Percentiles rank a stretch among this genome's conserved stretches.
Evolutionary conservation across 257 asterid genomes (phyloP).

Genomic region (Primulina tabacum): DNA sequence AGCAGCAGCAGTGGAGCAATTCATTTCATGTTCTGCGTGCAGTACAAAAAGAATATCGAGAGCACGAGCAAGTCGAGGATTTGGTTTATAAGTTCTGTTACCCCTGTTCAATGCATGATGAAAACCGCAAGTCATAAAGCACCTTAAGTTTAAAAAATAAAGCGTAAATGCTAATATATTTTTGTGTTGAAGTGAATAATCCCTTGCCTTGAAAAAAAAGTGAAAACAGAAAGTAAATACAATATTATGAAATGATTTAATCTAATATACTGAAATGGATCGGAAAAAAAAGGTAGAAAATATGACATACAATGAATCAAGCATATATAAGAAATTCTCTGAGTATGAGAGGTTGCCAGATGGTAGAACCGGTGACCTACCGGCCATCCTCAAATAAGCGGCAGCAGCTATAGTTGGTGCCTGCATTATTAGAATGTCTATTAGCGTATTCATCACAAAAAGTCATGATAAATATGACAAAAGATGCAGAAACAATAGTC

Average conservation of each 20-base stretch:
- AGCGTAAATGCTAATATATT: constrained; percentile 4
- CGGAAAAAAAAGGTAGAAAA: constrained; percentile 17
- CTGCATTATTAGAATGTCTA: constrained; percentile 38
- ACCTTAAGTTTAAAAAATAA: constrained; percentile 16
- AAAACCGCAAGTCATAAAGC: constrained; percentile 27
- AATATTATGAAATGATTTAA: constrained; percentile 9
- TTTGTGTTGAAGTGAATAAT: constrained; percentile 9
- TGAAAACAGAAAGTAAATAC: constrained; percentile 4
- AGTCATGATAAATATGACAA: constrained; percentile 7
- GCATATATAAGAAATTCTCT: constrained; percentile 98
- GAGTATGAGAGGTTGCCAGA: constrained; percentile 87
- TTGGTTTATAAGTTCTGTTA: constrained; percentile 83
- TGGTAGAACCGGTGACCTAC: constrained; percentile 99
- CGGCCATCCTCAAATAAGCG: constrained; percentile 97
- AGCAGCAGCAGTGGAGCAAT: constrained; percentile 99
- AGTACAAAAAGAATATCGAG: constrained; percentile 90
- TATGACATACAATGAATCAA: constrained; percentile 82
- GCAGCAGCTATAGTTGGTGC: constrained; percentile 99
- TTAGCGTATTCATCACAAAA: constrained; percentile 16
- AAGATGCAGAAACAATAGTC: constrained; percentile 5
- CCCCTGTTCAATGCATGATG: constrained; percentile 61
- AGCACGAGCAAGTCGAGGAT: constrained; percentile 94
- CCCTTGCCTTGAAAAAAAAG: constrained; percentile 12
- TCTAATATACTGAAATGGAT: constrained; percentile 11
- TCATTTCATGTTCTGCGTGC: constrained; percentile 99